These are phyloP conservation scores for Cardiospermum halicacabum DNA, from an alignment of 345 rosid genomes.

Conservation along the genomic window DNA sequence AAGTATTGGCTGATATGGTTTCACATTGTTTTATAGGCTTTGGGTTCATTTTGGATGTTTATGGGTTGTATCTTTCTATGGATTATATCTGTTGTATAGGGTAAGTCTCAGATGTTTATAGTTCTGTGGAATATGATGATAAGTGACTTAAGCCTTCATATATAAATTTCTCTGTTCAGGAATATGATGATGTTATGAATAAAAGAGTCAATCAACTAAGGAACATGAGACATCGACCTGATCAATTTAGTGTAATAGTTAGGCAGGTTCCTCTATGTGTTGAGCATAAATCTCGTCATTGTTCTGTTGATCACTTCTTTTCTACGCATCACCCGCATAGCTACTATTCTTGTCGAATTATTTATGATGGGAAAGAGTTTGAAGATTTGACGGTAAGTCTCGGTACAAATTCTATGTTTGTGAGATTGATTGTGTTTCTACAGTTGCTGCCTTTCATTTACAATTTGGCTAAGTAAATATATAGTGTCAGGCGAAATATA, in stretches of 20 bases:
- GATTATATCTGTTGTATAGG: constrained; percentile 59
- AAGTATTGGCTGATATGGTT: not conserved
- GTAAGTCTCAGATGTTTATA: constrained; percentile 27
- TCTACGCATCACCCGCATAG: constrained; percentile 57
- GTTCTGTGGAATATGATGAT: constrained; percentile 6
- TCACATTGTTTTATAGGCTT: constrained; percentile 42
- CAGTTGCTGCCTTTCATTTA: not conserved
- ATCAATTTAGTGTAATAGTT: constrained; percentile 74
- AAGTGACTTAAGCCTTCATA: constrained; percentile 24
- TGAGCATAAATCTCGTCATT: constrained; percentile 49
- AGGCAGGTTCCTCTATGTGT: constrained; percentile 65
- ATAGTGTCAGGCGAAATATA: constrained; percentile 56
- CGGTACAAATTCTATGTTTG: not conserved
- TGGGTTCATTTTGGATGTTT: constrained; percentile 90
- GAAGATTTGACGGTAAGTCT: constrained; percentile 54
- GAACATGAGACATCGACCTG: constrained; percentile 52
- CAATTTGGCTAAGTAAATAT: no score
- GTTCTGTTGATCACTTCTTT: constrained; percentile 79
- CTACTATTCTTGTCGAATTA: constrained; percentile 64
- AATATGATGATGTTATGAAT: constrained; percentile 55
- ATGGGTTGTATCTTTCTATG: constrained; percentile 75
- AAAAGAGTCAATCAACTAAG: constrained; percentile 57
- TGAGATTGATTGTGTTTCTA: not conserved
- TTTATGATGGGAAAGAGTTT: constrained; percentile 58
- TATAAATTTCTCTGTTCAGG: constrained; percentile 56